A percentile compares a stretch with the other conserved stretches of the same genome.
Conservation (phyloP, 108 stramenopile species). For the Mayamaea pseudoterrestris region DNA sequence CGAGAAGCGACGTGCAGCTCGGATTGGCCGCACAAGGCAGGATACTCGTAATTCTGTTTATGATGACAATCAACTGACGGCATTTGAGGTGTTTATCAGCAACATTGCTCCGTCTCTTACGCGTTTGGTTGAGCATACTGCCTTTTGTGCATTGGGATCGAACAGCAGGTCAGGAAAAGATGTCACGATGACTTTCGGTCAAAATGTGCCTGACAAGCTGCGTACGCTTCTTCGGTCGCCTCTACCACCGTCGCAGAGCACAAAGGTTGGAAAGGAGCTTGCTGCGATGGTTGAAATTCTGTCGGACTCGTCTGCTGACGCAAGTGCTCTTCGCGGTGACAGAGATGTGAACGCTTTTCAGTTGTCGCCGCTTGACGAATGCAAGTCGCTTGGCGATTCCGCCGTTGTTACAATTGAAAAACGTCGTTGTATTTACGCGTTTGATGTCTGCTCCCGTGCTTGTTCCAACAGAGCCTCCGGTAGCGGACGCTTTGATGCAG, state of each 20-base stretch:
- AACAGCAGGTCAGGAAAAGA: conserved; percentile 46
- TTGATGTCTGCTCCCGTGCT: conserved; percentile 72
- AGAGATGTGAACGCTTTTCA: conserved; percentile 11
- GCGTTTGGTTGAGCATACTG: conserved; percentile 58
- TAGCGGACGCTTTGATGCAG: conserved; percentile 75
- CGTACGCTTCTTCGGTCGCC: conserved; percentile 51
- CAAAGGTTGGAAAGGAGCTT: conserved; percentile 71
- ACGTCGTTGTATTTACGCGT: conserved; percentile 79
- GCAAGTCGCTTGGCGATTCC: conserved; percentile 43
- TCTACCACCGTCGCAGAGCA: conserved; percentile 64
- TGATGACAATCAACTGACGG: conserved; percentile 24
- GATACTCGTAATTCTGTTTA: conserved; percentile 3
- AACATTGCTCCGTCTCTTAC: conserved; percentile 54
- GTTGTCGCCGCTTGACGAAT: conserved; percentile 50
- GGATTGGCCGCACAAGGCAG: conserved; percentile 2
- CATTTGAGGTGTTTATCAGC: conserved; percentile 53
- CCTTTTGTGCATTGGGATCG: conserved; percentile 71
- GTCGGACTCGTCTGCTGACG: conserved; percentile 28
- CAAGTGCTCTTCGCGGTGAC: conserved; percentile 21
- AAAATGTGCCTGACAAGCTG: conserved; percentile 48
- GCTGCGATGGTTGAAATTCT: conserved; percentile 65
- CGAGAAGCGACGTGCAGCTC: conserved; percentile 66
- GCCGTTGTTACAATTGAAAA: conserved; percentile 69
- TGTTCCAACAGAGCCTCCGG: conserved; percentile 67
- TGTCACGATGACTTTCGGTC: conserved; percentile 67